Evolutionary conservation across 1,284 basidiomycete species (phyloP), one percentile per base, ranked within the genome.

Genomic region (Leccinum angustisporum): DNA sequence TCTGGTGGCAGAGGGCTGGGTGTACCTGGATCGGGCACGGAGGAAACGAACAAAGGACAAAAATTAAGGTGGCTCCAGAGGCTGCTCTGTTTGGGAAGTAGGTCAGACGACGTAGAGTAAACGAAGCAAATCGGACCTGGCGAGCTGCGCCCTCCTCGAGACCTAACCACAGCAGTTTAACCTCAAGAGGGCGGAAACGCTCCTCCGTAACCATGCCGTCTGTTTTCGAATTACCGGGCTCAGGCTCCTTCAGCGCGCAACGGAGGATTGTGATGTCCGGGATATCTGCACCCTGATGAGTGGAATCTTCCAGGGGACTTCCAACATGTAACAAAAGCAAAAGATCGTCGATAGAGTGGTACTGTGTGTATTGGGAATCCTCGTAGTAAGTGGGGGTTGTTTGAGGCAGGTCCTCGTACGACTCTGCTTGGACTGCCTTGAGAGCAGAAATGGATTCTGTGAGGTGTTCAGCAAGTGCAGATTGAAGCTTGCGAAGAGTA

Each of bases 21-120:
- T 31, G 59, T 14, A 36, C 68, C 59, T 56, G 63, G 38, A 61
- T 66, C 58, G 14, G 69, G 61, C 14, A 60, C 11, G 34, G 70
- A 65, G 11, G 67, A 68, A 10, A 70, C 67, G 70, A 91, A 91
- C 7, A 83, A 64, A 2, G 84, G 77, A 53, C 77, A 83, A 2
- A 77, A 79, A 11, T 80, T 80, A 30, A 91, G 81, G 5, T 82
- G 83, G 38, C 83, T 76, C 86, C 87, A 90, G 27, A 91, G 72
- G 25, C 73, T 70, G 63, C 79, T 77, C 89, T 91, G 69, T 31
- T 63, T 11, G 40, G 25, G 33, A 52, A 54, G 25, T 16, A 16
- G 21, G 33, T 51, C 14, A 60, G 64, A 51, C 61, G 38, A 57
- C 7, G 40, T 31, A 50, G 2, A 54, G 54, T 30, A 48, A 59